Evolutionary conservation across 2,329 filamentous ascomycete genomes (phyloP).

Genomic region (Trichoderma breve): DNA sequence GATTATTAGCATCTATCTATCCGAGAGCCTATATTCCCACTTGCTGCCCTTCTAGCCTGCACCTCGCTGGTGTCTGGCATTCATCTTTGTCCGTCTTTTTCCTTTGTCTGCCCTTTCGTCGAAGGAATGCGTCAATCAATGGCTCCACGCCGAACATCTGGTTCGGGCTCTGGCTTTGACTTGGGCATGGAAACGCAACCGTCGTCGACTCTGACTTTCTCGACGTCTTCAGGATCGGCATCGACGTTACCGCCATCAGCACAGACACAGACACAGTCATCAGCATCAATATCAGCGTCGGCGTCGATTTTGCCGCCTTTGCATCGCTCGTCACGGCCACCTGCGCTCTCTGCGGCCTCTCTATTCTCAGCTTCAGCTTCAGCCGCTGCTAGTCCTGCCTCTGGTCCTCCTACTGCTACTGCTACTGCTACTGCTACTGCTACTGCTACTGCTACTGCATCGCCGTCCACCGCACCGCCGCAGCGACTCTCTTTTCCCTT

Average conservation of each 20-base stretch:
- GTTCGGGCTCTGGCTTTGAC: background rate
- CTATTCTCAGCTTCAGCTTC: background rate
- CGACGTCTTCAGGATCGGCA: background rate
- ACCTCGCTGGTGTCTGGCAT: background rate
- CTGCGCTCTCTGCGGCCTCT: background rate
- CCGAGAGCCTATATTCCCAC: background rate
- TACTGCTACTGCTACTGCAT: background rate
- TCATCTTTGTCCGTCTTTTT: background rate
- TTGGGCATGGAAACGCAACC: background rate
- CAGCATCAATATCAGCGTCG: background rate
- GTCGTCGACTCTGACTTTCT: background rate
- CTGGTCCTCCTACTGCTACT: background rate
- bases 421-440: background rate
- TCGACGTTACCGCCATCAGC: background rate
- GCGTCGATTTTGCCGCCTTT: background rate
- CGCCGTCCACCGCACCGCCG: background rate
- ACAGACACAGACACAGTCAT: background rate
- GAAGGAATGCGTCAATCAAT: background rate
- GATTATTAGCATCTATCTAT: background rate
- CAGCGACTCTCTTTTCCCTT: background rate
- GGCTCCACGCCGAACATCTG: background rate
- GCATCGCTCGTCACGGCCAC: background rate
- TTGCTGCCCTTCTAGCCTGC: background rate
- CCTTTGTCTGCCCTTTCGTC: background rate
- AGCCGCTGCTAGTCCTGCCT: background rate